These are phyloP conservation scores for Solanum hybrid DNA, from an alignment of 305 asterid genomes.

Conservation along the genomic window DNA sequence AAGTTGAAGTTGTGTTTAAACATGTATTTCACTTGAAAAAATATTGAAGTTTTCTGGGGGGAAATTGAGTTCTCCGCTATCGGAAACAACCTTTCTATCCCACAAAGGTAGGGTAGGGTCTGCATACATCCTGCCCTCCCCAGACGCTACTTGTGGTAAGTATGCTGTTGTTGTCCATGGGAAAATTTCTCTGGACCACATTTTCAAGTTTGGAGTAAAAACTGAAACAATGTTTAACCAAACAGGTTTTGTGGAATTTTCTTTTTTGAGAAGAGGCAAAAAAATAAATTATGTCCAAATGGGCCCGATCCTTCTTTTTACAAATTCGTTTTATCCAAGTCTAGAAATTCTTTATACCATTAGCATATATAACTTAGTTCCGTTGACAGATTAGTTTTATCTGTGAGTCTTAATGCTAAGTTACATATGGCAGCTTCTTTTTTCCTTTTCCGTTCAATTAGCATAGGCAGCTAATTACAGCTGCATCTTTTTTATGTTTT, in stretches of 20 bases:
- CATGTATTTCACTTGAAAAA: background rate
- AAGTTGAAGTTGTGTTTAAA: background rate
- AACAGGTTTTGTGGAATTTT: background rate
- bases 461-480: background rate
- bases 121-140: background rate
- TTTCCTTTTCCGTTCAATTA: background rate
- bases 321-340: background rate
- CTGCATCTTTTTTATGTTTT: constrained; percentile 1
- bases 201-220: background rate
- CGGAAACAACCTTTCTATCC: background rate
- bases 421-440: background rate
- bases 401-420: background rate
- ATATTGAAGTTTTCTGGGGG: background rate
- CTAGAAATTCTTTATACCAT: background rate
- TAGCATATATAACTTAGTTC: background rate
- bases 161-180: background rate
- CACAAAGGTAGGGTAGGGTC: background rate
- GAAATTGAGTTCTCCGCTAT: background rate
- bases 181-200: background rate
- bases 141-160: background rate
- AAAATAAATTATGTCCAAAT: background rate
- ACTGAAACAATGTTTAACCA: background rate
- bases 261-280: background rate
- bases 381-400: background rate
- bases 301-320: background rate